phyloP scores from a whole-genome alignment of 495 filamentous ascomycete species.

The Penicillium cinerascens region DNA sequence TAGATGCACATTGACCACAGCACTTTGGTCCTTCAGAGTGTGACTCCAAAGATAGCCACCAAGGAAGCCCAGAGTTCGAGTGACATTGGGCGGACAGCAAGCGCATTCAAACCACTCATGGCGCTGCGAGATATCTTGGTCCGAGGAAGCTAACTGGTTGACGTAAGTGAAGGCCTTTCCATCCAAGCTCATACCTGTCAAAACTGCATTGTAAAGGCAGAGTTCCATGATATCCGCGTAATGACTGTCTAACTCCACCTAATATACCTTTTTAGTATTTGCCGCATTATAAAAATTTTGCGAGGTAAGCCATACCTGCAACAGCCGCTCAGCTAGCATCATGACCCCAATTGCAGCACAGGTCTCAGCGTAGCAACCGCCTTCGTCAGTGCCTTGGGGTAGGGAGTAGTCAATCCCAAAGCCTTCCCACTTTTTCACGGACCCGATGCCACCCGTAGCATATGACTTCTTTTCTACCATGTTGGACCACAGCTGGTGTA shows the following conservation, averaged over 20 bases:
- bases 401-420: slow-evolving; percentile 59
- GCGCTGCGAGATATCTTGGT: slow-evolving; percentile 38
- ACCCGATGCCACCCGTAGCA: slow-evolving; percentile 58
- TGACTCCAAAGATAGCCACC: slow-evolving; percentile 54
- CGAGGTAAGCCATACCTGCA: slow-evolving; percentile 34
- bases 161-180: slow-evolving; percentile 51
- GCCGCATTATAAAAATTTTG: no score
- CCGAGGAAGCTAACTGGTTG: slow-evolving; percentile 54
- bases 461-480: slow-evolving; percentile 59
- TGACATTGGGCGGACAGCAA: slow-evolving; percentile 58
- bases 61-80: slow-evolving; percentile 48
- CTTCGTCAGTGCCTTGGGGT: slow-evolving; percentile 53
- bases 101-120: slow-evolving; percentile 54
- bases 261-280: no score
- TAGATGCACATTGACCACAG: slow-evolving; percentile 48
- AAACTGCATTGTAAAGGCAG: slow-evolving; percentile 57
- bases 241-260: slow-evolving; percentile 48
- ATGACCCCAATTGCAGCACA: slow-evolving; percentile 60
- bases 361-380: slow-evolving; percentile 60
- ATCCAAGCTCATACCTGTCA: slow-evolving; percentile 47
- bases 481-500: slow-evolving; percentile 52
- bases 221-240: slow-evolving; percentile 59
- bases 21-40: slow-evolving; percentile 17
- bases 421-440: slow-evolving; percentile 58
- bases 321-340: slow-evolving; percentile 53